Percentiles rank a stretch among this genome's conserved stretches.
phyloP scores from a whole-genome alignment of 345 rosid genomes.

The Theobroma cacao region DNA sequence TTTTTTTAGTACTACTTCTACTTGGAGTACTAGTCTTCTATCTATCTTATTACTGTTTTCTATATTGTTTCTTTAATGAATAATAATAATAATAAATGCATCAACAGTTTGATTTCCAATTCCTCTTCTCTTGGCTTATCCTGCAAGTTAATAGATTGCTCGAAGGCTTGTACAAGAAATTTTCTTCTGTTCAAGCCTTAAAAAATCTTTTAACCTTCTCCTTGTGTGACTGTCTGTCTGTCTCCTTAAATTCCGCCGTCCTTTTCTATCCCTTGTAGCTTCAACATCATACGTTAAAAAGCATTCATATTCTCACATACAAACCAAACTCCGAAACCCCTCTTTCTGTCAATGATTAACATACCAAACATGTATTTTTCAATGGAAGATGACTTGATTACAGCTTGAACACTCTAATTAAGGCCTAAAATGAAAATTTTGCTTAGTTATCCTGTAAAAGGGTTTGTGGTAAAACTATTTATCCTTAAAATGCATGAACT shows the following conservation, averaged over 20 bases:
- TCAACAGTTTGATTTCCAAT: neutral
- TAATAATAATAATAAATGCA: neutral
- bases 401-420: neutral
- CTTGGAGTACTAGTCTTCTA: neutral
- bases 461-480: neutral
- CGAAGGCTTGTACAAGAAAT: neutral
- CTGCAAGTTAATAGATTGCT: conserved; percentile 19
- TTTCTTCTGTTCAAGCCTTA: conserved; percentile 4
- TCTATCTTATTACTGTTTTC: neutral
- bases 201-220: neutral
- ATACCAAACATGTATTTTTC: neutral
- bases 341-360: neutral
- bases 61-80: neutral
- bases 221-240: conserved; percentile 6
- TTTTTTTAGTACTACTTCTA: no score
- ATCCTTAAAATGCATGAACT: neutral
- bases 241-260: conserved; percentile 43
- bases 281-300: neutral
- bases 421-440: neutral
- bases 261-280: conserved; percentile 18
- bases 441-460: neutral
- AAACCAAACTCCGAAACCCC: neutral
- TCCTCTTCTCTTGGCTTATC: conserved; percentile 27
- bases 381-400: neutral
- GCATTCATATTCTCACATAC: conserved; percentile 1